Conservation (phyloP, 202 grass and related monocot genomes). For the Digitaria exilis region DNA sequence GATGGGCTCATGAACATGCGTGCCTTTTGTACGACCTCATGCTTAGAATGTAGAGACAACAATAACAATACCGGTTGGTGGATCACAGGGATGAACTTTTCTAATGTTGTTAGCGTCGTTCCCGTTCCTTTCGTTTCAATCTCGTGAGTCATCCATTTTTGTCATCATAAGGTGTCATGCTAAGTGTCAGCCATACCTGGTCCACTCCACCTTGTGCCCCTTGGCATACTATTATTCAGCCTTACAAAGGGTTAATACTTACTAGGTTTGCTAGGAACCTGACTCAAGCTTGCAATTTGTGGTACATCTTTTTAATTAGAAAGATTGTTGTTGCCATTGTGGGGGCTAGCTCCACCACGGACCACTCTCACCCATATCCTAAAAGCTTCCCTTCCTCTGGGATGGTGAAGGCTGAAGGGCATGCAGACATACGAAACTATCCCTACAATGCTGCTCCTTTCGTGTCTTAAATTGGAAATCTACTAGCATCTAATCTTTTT, state of each 20-base stretch:
- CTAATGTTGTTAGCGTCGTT: background rate
- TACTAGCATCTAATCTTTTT: background rate
- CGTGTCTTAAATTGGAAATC: background rate
- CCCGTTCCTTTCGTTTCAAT: background rate
- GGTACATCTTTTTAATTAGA: background rate
- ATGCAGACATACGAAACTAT: background rate
- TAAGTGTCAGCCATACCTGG: background rate
- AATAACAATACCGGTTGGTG: background rate
- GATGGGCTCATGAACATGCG: background rate
- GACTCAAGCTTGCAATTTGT: background rate
- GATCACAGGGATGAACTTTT: conserved; percentile 2
- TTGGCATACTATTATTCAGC: no score
- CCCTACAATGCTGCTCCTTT: background rate
- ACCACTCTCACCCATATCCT: background rate
- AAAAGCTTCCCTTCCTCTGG: background rate
- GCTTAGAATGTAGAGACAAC: conserved; percentile 19
- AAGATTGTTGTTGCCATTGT: background rate
- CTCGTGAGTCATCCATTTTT: conserved; percentile 34
- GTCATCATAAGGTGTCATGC: background rate
- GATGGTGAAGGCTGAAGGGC: background rate
- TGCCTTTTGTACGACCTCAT: background rate
- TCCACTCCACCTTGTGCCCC: background rate
- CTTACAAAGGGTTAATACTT: no score
- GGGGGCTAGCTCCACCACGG: background rate
- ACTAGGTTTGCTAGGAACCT: no score